phyloP scores from a whole-genome alignment of 2,329 filamentous ascomycete species.

The Colletotrichum phormii region DNA sequence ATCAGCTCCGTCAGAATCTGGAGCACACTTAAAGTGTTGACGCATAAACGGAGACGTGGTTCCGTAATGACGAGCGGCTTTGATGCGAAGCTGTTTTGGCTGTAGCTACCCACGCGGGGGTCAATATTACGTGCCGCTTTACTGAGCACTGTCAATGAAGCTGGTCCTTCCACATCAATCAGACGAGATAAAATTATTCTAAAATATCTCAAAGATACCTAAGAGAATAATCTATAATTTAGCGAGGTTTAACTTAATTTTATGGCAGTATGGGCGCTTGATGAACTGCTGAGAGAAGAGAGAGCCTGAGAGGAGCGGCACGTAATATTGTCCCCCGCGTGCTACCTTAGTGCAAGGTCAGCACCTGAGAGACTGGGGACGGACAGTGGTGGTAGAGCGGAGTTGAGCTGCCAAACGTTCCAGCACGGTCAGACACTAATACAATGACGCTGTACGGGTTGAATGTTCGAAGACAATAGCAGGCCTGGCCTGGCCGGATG shows the following conservation, averaged over 20 bases:
- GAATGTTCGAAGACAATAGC: not conserved
- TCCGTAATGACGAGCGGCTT: slow-evolving; percentile 23
- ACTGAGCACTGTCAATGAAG: too few species aligned
- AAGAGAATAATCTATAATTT: too few species aligned
- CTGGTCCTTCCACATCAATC: too few species aligned
- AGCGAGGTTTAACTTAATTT: too few species aligned
- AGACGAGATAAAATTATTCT: too few species aligned
- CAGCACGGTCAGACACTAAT: slow-evolving; percentile 19
- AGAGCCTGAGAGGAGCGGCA: too few species aligned
- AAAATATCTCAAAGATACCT: too few species aligned
- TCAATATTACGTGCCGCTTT: too few species aligned
- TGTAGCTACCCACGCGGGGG: too few species aligned
- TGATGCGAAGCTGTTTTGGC: not conserved
- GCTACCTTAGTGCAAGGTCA: not conserved
- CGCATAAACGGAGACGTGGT: slow-evolving; percentile 16
- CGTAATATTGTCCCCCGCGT: too few species aligned
- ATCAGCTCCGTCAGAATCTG: slow-evolving; percentile 18
- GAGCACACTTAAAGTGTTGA: slow-evolving; percentile 9
- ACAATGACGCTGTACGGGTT: not conserved
- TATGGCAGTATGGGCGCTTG: too few species aligned
- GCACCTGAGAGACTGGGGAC: not conserved
- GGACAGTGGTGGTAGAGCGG: not conserved
- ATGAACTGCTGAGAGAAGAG: too few species aligned
- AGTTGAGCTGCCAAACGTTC: slow-evolving; percentile 16
- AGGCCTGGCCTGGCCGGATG: not conserved